Evolutionary conservation across 768 basidiomycete species (phyloP), one percentile per base, ranked within the genome.

Genomic region (Terana coerulea): DNA sequence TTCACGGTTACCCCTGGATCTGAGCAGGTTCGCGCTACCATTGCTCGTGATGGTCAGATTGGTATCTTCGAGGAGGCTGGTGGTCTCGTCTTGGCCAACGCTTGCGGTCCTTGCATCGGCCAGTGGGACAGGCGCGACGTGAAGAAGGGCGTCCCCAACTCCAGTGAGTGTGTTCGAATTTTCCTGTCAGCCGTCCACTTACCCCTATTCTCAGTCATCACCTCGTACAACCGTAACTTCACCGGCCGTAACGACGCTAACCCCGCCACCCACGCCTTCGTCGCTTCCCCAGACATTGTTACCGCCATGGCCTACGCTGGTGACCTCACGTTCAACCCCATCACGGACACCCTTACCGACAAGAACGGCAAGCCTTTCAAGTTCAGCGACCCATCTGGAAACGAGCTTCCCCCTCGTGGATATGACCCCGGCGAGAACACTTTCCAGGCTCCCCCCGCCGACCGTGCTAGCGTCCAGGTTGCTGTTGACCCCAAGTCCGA

Each of bases 151-250:
- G 91, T 90, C 62, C 75, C 80, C 61, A 99, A 98, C 83, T 95
- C 97, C 39, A 99, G 90, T 91, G 59, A 41, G 89, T 78, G 6
- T 21, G 24, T 17, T 3, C 41, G 6, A 7, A 14, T 11, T 34
- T 45, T 15, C 15, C 8, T 40, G 24, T 25, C 30, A 14, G 14
- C 36, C 11, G 44, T 29, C 37, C 42, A 3, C 37, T 55, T n/a
- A 52, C 14, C n/a, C 28, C 2, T 30, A 3, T 45, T 37, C 41
- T 8, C 41, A 92, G 90, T 98, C 78, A 91, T 99, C 72, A 95
- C 95, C 47, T 98, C 95, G 17, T 99, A 99, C 83, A 99, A 99
- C 85, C 95, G 97, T 69, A 99, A 99, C 86, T 99, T 99, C 78
- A 98, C 97, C 60, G 97, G 95, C 52, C 93, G 97, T 67, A 99